Evolutionary conservation across 75 land plant genomes (phyloP).

Genomic region (Adiantum capillusveneris): DNA sequence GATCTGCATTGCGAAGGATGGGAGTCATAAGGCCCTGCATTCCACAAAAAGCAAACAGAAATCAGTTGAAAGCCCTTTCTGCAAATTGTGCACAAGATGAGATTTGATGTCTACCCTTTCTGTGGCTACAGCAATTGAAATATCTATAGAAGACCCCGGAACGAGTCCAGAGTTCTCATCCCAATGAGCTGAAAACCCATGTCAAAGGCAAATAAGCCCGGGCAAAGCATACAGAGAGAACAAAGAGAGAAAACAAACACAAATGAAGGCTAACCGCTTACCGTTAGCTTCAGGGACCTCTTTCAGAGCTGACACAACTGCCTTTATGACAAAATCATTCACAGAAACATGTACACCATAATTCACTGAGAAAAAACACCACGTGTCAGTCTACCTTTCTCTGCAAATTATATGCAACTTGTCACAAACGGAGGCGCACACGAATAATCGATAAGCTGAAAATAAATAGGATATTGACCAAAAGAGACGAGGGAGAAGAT

Average conservation of each 20-base stretch:
- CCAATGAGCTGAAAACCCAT: conserved; percentile 63
- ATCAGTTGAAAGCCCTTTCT: no score
- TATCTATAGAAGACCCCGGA: conserved; percentile 63
- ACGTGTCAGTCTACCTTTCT: no score
- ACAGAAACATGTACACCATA: conserved; percentile 84
- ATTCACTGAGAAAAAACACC: conserved; percentile 48
- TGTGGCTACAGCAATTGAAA: conserved; percentile 94
- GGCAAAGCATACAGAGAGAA: not conserved
- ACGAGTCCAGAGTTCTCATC: conserved; percentile 49
- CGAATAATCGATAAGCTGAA: no score
- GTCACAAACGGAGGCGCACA: no score
- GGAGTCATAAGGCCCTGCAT: conserved; percentile 98
- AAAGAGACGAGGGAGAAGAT: no score
- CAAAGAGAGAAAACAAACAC: not conserved
- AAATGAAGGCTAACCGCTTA: conserved; percentile 12
- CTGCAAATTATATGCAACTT: no score
- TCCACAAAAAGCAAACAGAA: not conserved
- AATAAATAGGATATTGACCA: no score
- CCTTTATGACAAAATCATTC: conserved; percentile 91
- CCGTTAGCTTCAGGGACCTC: conserved; percentile 95
- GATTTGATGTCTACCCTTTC: conserved; percentile 69
- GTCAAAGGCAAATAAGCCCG: no score
- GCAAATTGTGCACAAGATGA: no score
- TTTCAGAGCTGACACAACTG: conserved; percentile 75
- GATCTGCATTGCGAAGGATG: conserved; percentile 87